phyloP scores from a whole-genome alignment of 129 eudicot species.

The Chrysanthemum lavandulifolium region DNA sequence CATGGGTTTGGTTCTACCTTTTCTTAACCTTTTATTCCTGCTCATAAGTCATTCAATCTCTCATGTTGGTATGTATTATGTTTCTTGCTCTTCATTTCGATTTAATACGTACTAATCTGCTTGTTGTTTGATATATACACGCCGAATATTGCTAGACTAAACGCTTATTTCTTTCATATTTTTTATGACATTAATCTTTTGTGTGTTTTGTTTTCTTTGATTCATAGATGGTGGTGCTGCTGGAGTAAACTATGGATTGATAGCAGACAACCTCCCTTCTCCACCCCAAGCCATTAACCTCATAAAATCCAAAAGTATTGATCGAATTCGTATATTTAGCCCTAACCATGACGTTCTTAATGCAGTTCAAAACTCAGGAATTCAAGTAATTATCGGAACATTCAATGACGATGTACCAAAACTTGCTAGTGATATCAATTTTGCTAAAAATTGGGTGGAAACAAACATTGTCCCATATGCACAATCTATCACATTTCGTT shows the following conservation, averaged over 20 bases:
- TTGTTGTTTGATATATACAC: background rate
- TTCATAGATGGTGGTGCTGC: slow-evolving; percentile 23
- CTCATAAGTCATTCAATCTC: slow-evolving; percentile 13
- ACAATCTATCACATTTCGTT: slow-evolving; percentile 23
- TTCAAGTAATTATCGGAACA: slow-evolving; percentile 37
- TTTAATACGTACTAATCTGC: background rate
- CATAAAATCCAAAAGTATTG: slow-evolving; percentile 25
- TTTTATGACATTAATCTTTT: too few species aligned
- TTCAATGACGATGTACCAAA: slow-evolving; percentile 29
- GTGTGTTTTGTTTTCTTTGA: background rate
- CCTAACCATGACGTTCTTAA: slow-evolving; percentile 30
- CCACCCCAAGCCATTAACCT: slow-evolving; percentile 19
- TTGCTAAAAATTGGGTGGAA: slow-evolving; percentile 35
- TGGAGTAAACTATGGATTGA: slow-evolving; percentile 40
- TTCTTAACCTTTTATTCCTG: slow-evolving; percentile 17
- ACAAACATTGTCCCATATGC: slow-evolving; percentile 32
- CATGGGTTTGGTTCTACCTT: slow-evolving; percentile 25
- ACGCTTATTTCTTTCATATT: too few species aligned
- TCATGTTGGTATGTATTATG: slow-evolving; percentile 16
- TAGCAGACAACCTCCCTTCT: slow-evolving; percentile 41
- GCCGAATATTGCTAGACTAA: background rate
- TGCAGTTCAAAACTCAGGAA: slow-evolving; percentile 31
- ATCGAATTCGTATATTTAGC: slow-evolving; percentile 24
- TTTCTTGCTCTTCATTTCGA: background rate
- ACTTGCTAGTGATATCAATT: slow-evolving; percentile 23